Evolutionary conservation across 768 basidiomycete genomes (phyloP).

Genomic region (Kwoniella bestiolae): DNA sequence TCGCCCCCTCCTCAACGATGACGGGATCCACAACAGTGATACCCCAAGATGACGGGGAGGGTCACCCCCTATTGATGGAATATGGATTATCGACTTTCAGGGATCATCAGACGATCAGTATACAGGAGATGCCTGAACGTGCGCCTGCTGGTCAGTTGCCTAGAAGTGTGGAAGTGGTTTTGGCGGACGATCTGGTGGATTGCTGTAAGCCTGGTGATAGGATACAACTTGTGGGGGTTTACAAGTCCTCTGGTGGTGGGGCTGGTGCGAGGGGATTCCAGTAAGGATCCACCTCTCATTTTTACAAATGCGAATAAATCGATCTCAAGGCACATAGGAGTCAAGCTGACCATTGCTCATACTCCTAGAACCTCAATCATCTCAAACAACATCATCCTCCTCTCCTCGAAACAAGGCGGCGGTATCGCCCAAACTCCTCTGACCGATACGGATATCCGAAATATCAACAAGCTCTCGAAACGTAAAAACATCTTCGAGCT

Average conservation of each 20-base stretch:
- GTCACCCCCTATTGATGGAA: conserved; percentile 82
- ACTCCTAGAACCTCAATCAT: conserved; percentile 78
- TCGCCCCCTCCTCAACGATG: conserved; percentile 70
- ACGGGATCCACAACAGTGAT: conserved; percentile 71
- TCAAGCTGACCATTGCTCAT: not conserved
- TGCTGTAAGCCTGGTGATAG: conserved; percentile 97
- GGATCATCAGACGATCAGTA: conserved; percentile 95
- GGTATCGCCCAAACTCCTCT: conserved; percentile 91
- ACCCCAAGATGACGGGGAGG: conserved; percentile 90
- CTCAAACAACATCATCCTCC: conserved; percentile 91
- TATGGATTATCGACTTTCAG: conserved; percentile 89
- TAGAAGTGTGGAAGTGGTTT: conserved; percentile 90
- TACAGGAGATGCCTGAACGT: conserved; percentile 99
- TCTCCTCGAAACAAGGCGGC: conserved; percentile 92
- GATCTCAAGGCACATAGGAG: not conserved
- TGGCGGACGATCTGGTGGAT: conserved; percentile 96
- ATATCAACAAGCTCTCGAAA: conserved; percentile 91
- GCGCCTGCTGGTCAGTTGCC: conserved; percentile 97
- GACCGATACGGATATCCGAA: conserved; percentile 91
- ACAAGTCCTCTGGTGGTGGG: conserved; percentile 91
- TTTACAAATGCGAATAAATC: too few species aligned
- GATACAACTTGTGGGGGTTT: conserved; percentile 93
- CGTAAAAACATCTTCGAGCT: conserved; percentile 82
- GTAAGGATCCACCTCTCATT: conserved; percentile 59
- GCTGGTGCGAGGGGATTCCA: conserved; percentile 85